These are phyloP conservation scores for Crithidia fasciculata DNA, from an alignment of 208 protist genomes.

Conservation along the genomic window DNA sequence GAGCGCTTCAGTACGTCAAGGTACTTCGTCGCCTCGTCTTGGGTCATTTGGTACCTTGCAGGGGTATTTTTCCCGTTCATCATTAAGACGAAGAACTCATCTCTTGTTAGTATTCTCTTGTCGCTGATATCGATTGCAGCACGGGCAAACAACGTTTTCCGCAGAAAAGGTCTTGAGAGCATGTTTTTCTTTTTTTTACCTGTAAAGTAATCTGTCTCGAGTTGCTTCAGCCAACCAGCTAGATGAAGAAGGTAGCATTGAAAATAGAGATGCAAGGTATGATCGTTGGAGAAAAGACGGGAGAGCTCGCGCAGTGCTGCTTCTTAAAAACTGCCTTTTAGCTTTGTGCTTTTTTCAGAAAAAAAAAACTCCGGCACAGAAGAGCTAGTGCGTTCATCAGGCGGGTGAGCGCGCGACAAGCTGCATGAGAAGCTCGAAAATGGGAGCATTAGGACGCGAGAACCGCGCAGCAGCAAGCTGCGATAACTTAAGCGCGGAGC, in stretches of 20 bases:
- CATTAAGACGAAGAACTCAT: conserved; percentile 51
- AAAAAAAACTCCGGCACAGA: no score
- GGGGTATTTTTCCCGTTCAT: conserved; percentile 39
- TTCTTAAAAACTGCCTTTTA: no score
- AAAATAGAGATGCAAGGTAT: not conserved
- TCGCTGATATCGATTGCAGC: conserved; percentile 21
- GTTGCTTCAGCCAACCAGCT: no score
- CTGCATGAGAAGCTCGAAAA: no score
- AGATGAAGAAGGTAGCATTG: not conserved
- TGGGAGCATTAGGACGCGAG: no score
- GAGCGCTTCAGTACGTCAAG: conserved; percentile 41
- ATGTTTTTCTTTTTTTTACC: not conserved
- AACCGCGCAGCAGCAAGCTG: no score
- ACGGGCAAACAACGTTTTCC: conserved; percentile 30
- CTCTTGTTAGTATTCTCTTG: conserved; percentile 34
- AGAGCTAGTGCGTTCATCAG: no score
- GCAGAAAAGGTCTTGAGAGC: conserved; percentile 18
- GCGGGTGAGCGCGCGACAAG: no score
- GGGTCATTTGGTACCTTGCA: conserved; percentile 45
- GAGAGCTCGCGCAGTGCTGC: no score
- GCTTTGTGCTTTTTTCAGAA: not conserved
- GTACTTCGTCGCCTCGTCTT: conserved; percentile 46
- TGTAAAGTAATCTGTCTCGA: not conserved
- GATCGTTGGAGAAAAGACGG: not conserved
- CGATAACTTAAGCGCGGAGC: no score